Evolutionary conservation across 208 protist species (phyloP).

Genomic region (Blastocrithidia nonstop): DNA sequence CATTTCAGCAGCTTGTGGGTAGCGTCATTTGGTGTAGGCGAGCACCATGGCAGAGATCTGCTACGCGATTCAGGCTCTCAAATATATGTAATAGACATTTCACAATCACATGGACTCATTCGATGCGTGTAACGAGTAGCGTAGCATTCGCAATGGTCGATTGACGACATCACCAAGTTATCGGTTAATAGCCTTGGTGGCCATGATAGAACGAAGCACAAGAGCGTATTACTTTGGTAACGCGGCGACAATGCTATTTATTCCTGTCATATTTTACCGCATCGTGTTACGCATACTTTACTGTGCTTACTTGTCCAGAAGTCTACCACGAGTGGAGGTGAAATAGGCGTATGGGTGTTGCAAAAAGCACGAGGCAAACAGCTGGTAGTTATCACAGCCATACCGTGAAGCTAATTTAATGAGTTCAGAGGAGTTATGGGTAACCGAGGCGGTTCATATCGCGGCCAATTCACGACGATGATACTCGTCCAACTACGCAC

Average conservation of each 20-base stretch:
- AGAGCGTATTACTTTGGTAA: constrained; percentile 79
- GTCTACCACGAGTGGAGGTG: constrained; percentile 8
- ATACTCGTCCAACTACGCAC: constrained; percentile 59
- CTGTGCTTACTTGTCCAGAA: constrained; percentile 19
- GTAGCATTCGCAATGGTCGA: constrained; percentile 59
- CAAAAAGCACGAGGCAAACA: constrained; percentile 78
- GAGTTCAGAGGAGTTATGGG: constrained; percentile 41
- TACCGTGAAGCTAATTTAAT: constrained; percentile 25
- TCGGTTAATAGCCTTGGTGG: constrained; percentile 72
- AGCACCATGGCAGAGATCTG: constrained; percentile 30
- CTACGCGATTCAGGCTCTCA: constrained; percentile 41
- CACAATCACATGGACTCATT: constrained; percentile 16
- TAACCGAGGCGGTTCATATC: constrained; percentile 66
- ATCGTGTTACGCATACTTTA: constrained; percentile 53
- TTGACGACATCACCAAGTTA: constrained; percentile 61
- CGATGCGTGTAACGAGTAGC: constrained; percentile 46
- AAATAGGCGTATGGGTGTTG: constrained; percentile 72
- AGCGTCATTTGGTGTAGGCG: constrained; percentile 24
- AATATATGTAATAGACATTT: constrained; percentile 15
- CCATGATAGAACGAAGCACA: constrained; percentile 79
- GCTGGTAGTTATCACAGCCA: constrained; percentile 49
- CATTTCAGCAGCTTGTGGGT: constrained; percentile 37
- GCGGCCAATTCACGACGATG: constrained; percentile 33
- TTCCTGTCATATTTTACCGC: constrained; percentile 53
- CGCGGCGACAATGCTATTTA: constrained; percentile 59